Evolutionary conservation across 768 basidiomycete genomes (phyloP).

Genomic region (Lentinus brumalis): DNA sequence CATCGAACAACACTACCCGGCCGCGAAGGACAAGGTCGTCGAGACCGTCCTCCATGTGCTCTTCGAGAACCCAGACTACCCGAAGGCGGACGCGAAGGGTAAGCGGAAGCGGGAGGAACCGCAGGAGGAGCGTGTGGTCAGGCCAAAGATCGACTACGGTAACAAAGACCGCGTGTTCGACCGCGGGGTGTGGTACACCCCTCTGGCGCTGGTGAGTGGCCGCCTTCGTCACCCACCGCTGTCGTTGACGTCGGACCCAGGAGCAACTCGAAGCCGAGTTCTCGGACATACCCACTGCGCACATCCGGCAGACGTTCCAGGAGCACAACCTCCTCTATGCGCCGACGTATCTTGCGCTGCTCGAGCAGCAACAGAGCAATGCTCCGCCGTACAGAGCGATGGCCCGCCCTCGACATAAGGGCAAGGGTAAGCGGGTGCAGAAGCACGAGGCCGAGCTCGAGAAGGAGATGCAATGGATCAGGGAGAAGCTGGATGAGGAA

Average conservation of each 20-base stretch:
- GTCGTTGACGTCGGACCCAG: constrained; percentile 29
- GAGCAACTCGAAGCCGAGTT: constrained; percentile 58
- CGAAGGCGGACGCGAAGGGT: constrained; percentile 45
- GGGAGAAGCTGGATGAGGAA: constrained; percentile 35
- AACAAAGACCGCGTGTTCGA: constrained; percentile 45
- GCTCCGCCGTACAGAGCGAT: constrained; percentile 40
- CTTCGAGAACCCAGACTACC: constrained; percentile 64
- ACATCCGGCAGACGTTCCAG: constrained; percentile 49
- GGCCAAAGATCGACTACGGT: constrained; percentile 55
- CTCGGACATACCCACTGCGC: constrained; percentile 55
- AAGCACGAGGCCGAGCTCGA: constrained; percentile 49
- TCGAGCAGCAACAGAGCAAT: constrained; percentile 37
- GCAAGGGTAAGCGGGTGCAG: constrained; percentile 42
- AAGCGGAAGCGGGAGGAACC: constrained; percentile 44
- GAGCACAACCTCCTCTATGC: constrained; percentile 56
- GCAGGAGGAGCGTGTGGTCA: constrained; percentile 32
- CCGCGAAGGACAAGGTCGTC: constrained; percentile 41
- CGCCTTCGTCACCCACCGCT: background rate
- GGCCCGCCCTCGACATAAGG: constrained; percentile 30
- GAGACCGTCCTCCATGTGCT: constrained; percentile 60
- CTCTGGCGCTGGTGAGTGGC: constrained; percentile 50
- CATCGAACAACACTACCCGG: constrained; percentile 44
- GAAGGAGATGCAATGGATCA: constrained; percentile 48
- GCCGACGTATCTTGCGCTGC: constrained; percentile 59
- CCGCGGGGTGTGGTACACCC: constrained; percentile 49